Conservation (phyloP, 345 rosid genomes). For the Conringia planisiliqua region DNA sequence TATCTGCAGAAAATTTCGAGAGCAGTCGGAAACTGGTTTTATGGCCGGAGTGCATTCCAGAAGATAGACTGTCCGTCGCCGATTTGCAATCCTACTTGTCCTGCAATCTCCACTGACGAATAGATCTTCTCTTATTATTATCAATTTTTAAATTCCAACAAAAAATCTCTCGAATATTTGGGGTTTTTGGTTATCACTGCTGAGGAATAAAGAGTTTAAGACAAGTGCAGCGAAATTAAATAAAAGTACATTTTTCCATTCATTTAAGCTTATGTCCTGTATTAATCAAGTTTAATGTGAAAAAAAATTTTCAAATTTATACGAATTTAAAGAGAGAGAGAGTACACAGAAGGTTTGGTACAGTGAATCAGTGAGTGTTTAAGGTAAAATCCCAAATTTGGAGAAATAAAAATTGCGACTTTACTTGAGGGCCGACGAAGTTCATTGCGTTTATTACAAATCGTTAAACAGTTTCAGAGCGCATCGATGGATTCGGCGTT, state of each 20-base stretch:
- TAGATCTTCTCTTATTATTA: background rate
- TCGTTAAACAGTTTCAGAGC: background rate
- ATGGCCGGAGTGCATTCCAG: conserved; percentile 51
- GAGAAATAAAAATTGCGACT: background rate
- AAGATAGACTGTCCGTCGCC: conserved; percentile 81
- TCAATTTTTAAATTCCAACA: background rate
- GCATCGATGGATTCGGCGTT: conserved; percentile 61
- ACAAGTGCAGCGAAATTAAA: background rate
- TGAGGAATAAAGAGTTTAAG: conserved; percentile 1
- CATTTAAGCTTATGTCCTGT: background rate
- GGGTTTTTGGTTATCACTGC: background rate
- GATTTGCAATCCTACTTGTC: conserved; percentile 85
- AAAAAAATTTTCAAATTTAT: background rate
- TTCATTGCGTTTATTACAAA: background rate
- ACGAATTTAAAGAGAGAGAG: background rate
- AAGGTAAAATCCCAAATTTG: background rate
- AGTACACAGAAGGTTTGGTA: background rate
- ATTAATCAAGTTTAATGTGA: background rate
- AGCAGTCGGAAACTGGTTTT: conserved; percentile 88
- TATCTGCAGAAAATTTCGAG: conserved; percentile 57
- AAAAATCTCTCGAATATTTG: background rate
- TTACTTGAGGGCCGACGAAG: conserved; percentile 12
- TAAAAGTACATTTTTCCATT: background rate
- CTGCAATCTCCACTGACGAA: conserved; percentile 34
- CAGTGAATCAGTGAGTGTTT: background rate